These are phyloP conservation scores for Cotoneaster glaucophyllus DNA, from an alignment of 306 rosid genomes.

Conservation along the genomic window DNA sequence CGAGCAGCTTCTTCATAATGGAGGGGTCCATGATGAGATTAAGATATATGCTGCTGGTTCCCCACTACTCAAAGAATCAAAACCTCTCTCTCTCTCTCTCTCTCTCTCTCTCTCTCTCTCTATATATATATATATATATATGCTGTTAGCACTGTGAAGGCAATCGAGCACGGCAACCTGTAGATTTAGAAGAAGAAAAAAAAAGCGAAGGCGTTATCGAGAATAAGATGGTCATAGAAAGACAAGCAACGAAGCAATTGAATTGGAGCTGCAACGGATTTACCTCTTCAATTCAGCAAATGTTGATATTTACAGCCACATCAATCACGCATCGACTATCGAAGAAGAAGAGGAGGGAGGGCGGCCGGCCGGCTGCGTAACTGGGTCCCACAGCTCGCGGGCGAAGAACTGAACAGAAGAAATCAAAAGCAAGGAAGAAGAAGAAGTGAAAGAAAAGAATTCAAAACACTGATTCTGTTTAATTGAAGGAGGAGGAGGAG, in stretches of 20 bases:
- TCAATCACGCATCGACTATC: background rate
- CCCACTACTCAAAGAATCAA: background rate
- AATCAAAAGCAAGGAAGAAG: background rate
- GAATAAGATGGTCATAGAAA: background rate
- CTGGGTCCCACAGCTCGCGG: background rate
- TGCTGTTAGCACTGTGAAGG: background rate
- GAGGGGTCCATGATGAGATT: slow-evolving; percentile 63
- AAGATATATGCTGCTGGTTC: background rate
- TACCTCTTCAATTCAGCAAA: background rate
- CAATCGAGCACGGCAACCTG: background rate
- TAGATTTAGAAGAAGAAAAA: background rate
- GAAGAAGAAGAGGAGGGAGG: background rate
- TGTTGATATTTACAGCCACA: background rate
- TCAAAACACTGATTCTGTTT: background rate
- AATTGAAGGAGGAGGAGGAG: background rate
- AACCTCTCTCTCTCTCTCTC: too few relatives aligned
- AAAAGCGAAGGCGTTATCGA: background rate
- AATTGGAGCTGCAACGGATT: background rate
- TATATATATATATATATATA: background rate
- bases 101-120: too few relatives aligned
- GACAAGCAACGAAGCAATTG: background rate
- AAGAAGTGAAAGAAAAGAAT: background rate
- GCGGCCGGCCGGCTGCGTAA: background rate
- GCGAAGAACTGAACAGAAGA: background rate
- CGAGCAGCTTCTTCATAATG: slow-evolving; percentile 86